A percentile compares a stretch with the other conserved stretches of the same genome.
Evolutionary conservation across 371 early-diverging fungal genomes (phyloP).

Genomic region (Fennellomyces sp.): DNA sequence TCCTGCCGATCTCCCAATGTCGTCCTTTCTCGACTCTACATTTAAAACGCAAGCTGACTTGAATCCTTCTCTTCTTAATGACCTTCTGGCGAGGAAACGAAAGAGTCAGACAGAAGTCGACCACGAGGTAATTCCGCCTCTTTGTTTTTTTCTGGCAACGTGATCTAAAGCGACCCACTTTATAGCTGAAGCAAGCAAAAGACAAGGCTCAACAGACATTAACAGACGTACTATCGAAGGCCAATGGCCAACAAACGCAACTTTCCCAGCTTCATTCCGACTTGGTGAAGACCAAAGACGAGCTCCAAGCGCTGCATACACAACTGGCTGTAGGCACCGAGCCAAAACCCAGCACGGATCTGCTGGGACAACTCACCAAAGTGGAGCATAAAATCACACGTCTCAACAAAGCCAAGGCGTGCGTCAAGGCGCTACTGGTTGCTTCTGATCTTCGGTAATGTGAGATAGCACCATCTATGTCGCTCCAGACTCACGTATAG

Average conservation of each 20-base stretch:
- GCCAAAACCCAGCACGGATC: constrained; percentile 2
- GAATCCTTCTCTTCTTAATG: neutral
- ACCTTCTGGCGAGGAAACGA: neutral
- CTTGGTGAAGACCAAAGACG: constrained; percentile 14
- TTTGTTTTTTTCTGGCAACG: neutral
- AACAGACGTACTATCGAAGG: neutral
- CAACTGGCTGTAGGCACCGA: neutral
- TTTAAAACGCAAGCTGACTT: constrained; percentile 3
- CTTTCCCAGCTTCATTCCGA: constrained; percentile 13
- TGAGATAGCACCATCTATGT: neutral
- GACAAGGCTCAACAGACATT: constrained; percentile 14
- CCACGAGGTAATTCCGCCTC: neutral
- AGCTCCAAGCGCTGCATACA: constrained; percentile 13
- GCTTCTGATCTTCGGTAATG: constrained; percentile 11
- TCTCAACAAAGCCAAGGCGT: constrained; percentile 28
- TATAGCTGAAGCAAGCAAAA: constrained; percentile 12
- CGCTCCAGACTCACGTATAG: no score
- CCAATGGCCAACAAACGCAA: constrained; percentile 12
- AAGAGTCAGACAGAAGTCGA: neutral
- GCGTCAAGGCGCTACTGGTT: constrained; percentile 36
- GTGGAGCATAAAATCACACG: constrained; percentile 28
- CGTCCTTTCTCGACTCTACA: constrained; percentile 1
- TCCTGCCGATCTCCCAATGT: neutral
- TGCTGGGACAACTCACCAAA: constrained; percentile 12
- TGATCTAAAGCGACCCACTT: neutral